A percentile compares a stretch with the other conserved stretches of the same genome.
These are phyloP conservation scores for Lophium mytilinum DNA, from an alignment of 495 filamentous ascomycete species.

Conservation along the genomic window DNA sequence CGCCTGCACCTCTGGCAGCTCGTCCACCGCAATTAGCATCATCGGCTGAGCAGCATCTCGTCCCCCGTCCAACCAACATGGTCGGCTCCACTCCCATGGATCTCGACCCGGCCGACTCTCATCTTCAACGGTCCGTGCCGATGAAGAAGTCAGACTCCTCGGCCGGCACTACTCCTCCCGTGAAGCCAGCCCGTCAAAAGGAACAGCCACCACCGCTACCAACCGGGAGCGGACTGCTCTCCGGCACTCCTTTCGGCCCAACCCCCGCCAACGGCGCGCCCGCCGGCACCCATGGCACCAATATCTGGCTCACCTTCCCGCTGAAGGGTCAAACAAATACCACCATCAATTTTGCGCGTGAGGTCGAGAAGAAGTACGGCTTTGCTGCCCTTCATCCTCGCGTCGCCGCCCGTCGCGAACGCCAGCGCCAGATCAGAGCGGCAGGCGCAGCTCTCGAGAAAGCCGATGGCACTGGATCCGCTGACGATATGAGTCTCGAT, in stretches of 20 bases:
- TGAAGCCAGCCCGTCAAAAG: slow-evolving; percentile 48
- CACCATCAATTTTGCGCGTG: slow-evolving; percentile 87
- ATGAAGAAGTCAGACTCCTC: slow-evolving; percentile 39
- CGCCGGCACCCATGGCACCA: slow-evolving; percentile 55
- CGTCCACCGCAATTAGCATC: slow-evolving; percentile 9
- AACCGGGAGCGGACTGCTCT: slow-evolving; percentile 60
- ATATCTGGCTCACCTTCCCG: slow-evolving; percentile 75
- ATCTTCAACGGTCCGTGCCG: slow-evolving; percentile 4
- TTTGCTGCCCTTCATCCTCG: slow-evolving; percentile 90
- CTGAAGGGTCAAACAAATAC: slow-evolving; percentile 73
- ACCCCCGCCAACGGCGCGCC: slow-evolving; percentile 32
- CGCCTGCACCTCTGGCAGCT: slow-evolving; percentile 16
- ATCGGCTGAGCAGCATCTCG: slow-evolving; percentile 6
- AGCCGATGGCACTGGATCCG: slow-evolving; percentile 48
- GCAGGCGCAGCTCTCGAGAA: slow-evolving; percentile 75
- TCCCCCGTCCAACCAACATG: background rate
- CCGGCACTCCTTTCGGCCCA: slow-evolving; percentile 50
- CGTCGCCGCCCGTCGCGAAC: slow-evolving; percentile 73
- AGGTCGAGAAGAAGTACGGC: slow-evolving; percentile 89
- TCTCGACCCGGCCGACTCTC: slow-evolving; percentile 17
- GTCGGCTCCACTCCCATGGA: slow-evolving; percentile 19
- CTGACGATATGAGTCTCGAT: slow-evolving; percentile 50
- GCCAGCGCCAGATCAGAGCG: slow-evolving; percentile 72
- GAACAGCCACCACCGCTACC: slow-evolving; percentile 48
- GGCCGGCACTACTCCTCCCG: slow-evolving; percentile 46